Conservation (phyloP, 164 flowering plant genomes). For the Aristolochia contorta region DNA sequence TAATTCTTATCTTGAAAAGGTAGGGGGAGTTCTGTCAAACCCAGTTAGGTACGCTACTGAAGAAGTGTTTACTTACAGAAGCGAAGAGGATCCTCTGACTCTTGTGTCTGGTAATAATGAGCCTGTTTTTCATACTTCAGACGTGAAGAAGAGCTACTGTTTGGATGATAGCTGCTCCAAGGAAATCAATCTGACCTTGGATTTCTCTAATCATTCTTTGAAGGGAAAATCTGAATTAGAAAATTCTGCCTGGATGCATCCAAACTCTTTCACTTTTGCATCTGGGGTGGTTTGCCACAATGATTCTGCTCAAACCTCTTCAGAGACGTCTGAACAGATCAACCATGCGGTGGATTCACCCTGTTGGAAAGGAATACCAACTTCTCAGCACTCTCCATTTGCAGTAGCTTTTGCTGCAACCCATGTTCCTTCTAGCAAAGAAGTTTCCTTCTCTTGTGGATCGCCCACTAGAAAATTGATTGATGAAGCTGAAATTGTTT, state of each 20-base stretch:
- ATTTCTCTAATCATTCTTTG: not conserved
- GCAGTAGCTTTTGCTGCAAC: slow-evolving; percentile 18
- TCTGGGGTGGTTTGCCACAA: slow-evolving; percentile 13
- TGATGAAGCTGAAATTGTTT: slow-evolving; percentile 10
- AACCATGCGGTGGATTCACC: slow-evolving; percentile 59
- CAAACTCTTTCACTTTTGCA: slow-evolving; percentile 9
- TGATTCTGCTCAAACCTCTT: slow-evolving; percentile 19
- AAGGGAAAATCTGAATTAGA: slow-evolving; percentile 13
- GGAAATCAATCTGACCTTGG: slow-evolving; percentile 10
- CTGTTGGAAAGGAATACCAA: slow-evolving; percentile 68
- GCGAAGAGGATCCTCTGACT: no score
- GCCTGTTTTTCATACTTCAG: no score
- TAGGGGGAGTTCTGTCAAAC: no score
- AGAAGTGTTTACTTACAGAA: no score
- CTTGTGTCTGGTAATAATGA: no score
- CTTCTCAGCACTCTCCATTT: slow-evolving; percentile 21
- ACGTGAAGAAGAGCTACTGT: no score
- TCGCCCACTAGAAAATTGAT: slow-evolving; percentile 11
- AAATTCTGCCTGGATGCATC: slow-evolving; percentile 7
- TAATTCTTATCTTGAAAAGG: no score
- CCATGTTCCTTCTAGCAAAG: slow-evolving; percentile 7
- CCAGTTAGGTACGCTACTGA: no score
- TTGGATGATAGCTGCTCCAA: slow-evolving; percentile 4
- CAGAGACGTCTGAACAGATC: slow-evolving; percentile 29
- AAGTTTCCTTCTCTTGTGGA: not conserved